Percentiles rank a stretch among this genome's conserved stretches.
Conservation (phyloP, 352 stramenopile species). For the Globisporangium takayamanum region DNA sequence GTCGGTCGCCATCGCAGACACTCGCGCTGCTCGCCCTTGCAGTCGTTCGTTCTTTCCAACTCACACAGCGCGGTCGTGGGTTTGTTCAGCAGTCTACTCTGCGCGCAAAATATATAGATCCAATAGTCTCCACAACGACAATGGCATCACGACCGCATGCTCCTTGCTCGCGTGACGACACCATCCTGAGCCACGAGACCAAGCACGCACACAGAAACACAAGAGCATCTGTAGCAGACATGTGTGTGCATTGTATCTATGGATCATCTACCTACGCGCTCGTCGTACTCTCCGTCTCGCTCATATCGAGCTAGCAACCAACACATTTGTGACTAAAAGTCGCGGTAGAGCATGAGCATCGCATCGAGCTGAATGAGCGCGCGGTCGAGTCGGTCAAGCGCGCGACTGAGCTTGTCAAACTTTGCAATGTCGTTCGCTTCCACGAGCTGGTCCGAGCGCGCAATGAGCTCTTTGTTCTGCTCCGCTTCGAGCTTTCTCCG, state of each 20-base stretch:
- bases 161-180: too few relatives aligned
- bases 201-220: too few relatives aligned
- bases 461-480: constrained; percentile 86
- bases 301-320: not conserved
- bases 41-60: not conserved
- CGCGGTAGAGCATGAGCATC: constrained; percentile 86
- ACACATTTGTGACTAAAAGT: constrained; percentile 42
- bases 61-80: not conserved
- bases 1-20: constrained; percentile 31
- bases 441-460: constrained; percentile 80
- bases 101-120: too few relatives aligned
- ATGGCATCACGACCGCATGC: too few relatives aligned
- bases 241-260: too few relatives aligned
- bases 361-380: constrained; percentile 76
- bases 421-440: constrained; percentile 81
- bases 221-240: too few relatives aligned
- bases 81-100: not conserved
- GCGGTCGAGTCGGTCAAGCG: constrained; percentile 79
- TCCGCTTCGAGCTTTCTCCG: constrained; percentile 73
- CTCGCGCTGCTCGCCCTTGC: not conserved
- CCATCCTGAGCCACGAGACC: too few relatives aligned
- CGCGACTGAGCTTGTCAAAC: constrained; percentile 82
- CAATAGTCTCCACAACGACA: too few relatives aligned
- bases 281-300: not conserved
- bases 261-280: too few relatives aligned